Base-by-base conservation (phyloP, 108 stramenopile genomes). In the Cyclotella kingstonii region DNA sequence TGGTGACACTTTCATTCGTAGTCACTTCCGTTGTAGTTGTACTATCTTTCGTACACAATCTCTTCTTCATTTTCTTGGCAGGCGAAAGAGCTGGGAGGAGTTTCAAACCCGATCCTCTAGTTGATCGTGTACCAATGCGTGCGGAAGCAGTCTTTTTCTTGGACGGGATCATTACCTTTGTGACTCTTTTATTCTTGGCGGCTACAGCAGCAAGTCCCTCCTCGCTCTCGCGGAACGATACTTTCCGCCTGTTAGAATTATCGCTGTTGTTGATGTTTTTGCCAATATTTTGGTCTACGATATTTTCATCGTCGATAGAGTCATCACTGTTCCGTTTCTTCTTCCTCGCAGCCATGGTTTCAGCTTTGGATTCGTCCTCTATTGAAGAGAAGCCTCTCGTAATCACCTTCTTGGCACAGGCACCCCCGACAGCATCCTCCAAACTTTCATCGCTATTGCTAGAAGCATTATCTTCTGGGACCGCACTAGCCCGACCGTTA, bases 1-100 rank as follows among this genome's bases (percentile, higher is more conserved):
- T 68, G n/a, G 60, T 65, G 15, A 82, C 79, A 49, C 68, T 66
- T 4, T 70, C 77, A 45, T 77, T 41, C n/a, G n/a, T n/a, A n/a
- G n/a, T n/a, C n/a, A n/a, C n/a, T n/a, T n/a, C n/a, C n/a, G n/a
- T n/a, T n/a, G n/a, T n/a, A n/a, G n/a, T n/a, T n/a, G n/a, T n/a
- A n/a, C n/a, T n/a, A n/a, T n/a, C n/a, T n/a, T n/a, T n/a, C n/a
- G n/a, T n/a, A n/a, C n/a, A n/a, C n/a, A n/a, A n/a, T n/a, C n/a
- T n/a, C 46, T 79, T 65, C 52, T 64, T 70, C 28, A 53, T 58
- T 51, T 45, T 62, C 48, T 72, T 79, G 18, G 27, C 51, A 9
- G 26, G 36, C 36, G 36, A 36, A 7, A 11, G 7, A 11, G 36
- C 36, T 11, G 9, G 7, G 9, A 11, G 36, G 36, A 11, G 7